Conservation (phyloP, 805 yeast species). For the Barnettozyma populi region DNA sequence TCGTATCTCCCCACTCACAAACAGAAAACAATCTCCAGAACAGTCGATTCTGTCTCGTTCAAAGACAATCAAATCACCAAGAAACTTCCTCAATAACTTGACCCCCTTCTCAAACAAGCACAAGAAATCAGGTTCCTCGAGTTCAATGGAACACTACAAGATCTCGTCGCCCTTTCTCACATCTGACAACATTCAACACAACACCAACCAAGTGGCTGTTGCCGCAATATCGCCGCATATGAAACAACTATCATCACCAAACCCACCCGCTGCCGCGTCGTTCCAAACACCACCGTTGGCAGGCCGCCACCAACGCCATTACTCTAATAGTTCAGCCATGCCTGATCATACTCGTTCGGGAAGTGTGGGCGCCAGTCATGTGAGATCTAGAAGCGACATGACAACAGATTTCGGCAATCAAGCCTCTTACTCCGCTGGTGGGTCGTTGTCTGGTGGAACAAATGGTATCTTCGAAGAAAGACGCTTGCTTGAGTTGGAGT, state of each 20-base stretch:
- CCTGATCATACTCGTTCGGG: slow-evolving; percentile 5
- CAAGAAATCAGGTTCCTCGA: slow-evolving; percentile 22
- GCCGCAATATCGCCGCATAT: slow-evolving; percentile 13
- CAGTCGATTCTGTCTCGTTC: slow-evolving; percentile 10
- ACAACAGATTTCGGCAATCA: not conserved
- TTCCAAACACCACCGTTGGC: slow-evolving; percentile 26
- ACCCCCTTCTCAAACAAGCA: slow-evolving; percentile 18
- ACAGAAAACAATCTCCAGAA: slow-evolving; percentile 3
- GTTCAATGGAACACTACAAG: slow-evolving; percentile 19
- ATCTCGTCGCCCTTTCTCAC: slow-evolving; percentile 23
- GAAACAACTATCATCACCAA: slow-evolving; percentile 10
- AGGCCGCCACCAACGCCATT: slow-evolving; percentile 6
- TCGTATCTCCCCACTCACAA: not conserved
- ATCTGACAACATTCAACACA: slow-evolving; percentile 8
- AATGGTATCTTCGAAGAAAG: slow-evolving; percentile 10
- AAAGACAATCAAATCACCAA: slow-evolving; percentile 25
- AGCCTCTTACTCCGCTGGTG: slow-evolving; percentile 5
- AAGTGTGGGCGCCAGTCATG: not conserved
- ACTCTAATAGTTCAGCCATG: slow-evolving; percentile 1
- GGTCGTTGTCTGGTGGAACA: not conserved
- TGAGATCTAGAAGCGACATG: slow-evolving; percentile 4
- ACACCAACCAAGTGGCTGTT: not conserved
- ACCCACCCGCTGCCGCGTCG: slow-evolving; percentile 20
- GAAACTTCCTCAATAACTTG: slow-evolving; percentile 18
- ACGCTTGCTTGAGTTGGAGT: slow-evolving; percentile 28